Conservation (phyloP, 345 rosid genomes). For the Pistacia integerrima region DNA sequence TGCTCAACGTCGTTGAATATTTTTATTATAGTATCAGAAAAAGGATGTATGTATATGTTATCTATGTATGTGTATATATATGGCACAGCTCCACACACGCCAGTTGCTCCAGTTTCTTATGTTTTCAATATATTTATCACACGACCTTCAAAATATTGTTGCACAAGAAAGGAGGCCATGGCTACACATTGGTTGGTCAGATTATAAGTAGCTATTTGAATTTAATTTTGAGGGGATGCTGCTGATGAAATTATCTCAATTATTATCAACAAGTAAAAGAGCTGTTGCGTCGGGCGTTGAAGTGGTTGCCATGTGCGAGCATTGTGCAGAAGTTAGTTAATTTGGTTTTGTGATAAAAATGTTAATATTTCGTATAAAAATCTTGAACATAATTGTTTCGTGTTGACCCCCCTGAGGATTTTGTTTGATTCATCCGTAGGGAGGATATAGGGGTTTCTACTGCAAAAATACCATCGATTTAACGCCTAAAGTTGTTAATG, state of each 20-base stretch:
- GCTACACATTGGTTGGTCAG: neutral
- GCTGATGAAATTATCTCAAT: neutral
- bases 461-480: slow-evolving; percentile 66
- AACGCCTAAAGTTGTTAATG: slow-evolving; percentile 72
- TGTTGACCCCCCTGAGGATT: neutral
- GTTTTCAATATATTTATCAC: neutral
- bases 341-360: neutral
- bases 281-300: neutral
- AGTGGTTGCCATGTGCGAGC: neutral
- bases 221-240: neutral
- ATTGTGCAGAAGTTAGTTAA: neutral
- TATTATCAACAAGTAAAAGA: neutral
- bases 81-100: neutral
- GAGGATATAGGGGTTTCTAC: slow-evolving; percentile 93
- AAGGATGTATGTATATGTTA: slow-evolving; percentile 1
- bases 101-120: neutral
- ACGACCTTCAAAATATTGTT: neutral
- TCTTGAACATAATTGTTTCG: neutral
- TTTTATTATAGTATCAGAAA: neutral
- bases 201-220: neutral
- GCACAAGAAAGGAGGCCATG: neutral
- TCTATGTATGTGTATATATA: neutral
- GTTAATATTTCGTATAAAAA: neutral
- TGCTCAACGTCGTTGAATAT: neutral
- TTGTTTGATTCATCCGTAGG: slow-evolving; percentile 39